phyloP scores from a whole-genome alignment of 2,329 filamentous ascomycete genomes.

The Ilyonectria sp. region DNA sequence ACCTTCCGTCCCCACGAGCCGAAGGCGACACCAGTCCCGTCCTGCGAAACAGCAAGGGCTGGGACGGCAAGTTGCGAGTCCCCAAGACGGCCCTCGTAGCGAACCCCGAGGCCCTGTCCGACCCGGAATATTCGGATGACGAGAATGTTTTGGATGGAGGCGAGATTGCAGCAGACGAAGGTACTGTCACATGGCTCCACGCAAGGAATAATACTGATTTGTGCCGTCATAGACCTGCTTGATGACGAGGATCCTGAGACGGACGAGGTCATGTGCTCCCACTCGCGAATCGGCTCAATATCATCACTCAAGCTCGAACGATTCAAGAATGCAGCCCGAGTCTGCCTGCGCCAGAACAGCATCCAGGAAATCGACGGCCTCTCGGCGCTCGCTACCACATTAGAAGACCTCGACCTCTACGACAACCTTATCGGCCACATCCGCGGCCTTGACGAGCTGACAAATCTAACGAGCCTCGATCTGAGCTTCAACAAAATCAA shows the following conservation, averaged over 20 bases:
- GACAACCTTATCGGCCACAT: constrained; percentile 95
- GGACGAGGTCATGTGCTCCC: constrained; percentile 91
- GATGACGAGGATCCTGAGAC: constrained; percentile 73
- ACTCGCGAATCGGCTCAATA: constrained; percentile 86
- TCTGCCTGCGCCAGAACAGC: constrained; percentile 94
- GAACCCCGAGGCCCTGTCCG: constrained; percentile 87
- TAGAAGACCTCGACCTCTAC: constrained; percentile 93
- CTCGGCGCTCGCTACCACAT: constrained; percentile 72
- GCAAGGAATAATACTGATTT: constrained; percentile 4
- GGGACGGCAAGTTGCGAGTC: constrained; percentile 87
- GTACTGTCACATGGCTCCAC: constrained; percentile 56
- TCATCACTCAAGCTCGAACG: constrained; percentile 84
- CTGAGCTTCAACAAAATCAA: constrained; percentile 99
- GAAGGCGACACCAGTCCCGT: constrained; percentile 63
- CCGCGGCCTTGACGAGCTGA: constrained; percentile 84
- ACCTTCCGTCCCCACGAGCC: constrained; percentile 55
- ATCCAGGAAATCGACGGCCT: constrained; percentile 87
- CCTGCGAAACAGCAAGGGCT: constrained; percentile 76
- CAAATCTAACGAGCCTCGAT: constrained; percentile 84
- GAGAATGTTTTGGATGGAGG: constrained; percentile 79
- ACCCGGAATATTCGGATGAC: constrained; percentile 86
- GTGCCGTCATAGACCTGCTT: constrained; percentile 65
- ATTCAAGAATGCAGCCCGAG: constrained; percentile 80
- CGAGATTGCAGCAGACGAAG: constrained; percentile 86
- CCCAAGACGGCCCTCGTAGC: constrained; percentile 73